phyloP scores from a whole-genome alignment of 78 protist genomes.

The Mantamonas sphyraenae region DNA sequence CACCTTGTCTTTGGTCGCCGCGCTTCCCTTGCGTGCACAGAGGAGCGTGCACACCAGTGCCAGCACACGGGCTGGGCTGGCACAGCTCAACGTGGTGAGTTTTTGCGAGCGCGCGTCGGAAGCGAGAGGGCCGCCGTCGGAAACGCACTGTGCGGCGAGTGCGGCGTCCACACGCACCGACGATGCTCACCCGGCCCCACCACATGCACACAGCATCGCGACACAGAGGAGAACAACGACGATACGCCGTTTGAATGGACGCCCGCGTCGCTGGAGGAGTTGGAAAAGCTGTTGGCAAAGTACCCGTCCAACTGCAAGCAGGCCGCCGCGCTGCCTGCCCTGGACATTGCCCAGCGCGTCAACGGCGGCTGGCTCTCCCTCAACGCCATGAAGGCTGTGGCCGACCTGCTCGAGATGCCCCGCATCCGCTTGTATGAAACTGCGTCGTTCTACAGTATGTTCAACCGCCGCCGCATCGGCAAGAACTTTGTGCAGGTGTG shows the following conservation, averaged over 20 bases:
- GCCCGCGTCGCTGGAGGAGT: slow-evolving; percentile 44
- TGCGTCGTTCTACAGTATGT: slow-evolving; percentile 96
- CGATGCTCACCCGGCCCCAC: no score
- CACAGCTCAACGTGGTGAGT: no score
- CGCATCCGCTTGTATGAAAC: slow-evolving; percentile 88
- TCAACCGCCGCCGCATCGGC: slow-evolving; percentile 63
- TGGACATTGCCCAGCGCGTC: slow-evolving; percentile 90
- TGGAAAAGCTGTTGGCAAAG: slow-evolving; percentile 36
- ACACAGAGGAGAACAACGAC: slow-evolving; percentile 69
- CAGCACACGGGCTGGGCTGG: no score
- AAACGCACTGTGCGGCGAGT: no score
- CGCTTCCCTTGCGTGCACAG: no score
- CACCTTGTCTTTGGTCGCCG: no score
- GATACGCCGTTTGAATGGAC: slow-evolving; percentile 80
- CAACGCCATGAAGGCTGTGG: slow-evolving; percentile 80
- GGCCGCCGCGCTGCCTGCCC: slow-evolving; percentile 76
- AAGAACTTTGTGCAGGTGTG: slow-evolving; percentile 71
- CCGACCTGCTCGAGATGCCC: slow-evolving; percentile 72
- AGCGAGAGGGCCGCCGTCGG: no score
- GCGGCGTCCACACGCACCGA: no score
- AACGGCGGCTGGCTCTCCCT: slow-evolving; percentile 92
- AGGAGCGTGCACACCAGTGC: no score
- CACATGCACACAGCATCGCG: slow-evolving; percentile 68
- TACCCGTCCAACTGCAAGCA: slow-evolving; percentile 68
- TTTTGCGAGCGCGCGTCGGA: no score